phyloP scores from a whole-genome alignment of 176 grass and related monocot species.

The Paspalum notatum region DNA sequence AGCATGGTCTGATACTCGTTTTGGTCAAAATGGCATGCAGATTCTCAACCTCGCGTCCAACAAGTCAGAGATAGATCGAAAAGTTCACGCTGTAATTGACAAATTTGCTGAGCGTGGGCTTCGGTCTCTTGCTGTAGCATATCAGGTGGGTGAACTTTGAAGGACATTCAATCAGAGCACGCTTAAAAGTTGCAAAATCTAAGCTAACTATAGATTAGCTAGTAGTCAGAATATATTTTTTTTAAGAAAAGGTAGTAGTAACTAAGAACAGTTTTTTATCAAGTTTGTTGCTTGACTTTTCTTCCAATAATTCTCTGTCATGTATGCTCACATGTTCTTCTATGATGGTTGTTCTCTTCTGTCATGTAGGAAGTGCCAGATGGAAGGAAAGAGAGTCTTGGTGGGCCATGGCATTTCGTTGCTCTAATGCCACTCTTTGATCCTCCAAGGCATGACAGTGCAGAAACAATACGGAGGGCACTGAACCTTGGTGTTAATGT shows the following conservation, averaged over 20 bases:
- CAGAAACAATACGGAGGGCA: slow-evolving; percentile 19
- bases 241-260: too few relatives aligned
- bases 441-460: slow-evolving; percentile 19
- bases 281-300: background rate
- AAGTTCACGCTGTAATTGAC: slow-evolving; percentile 28
- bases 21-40: slow-evolving; percentile 4
- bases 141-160: slow-evolving; percentile 25
- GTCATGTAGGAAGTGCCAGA: slow-evolving; percentile 13
- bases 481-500: slow-evolving; percentile 28
- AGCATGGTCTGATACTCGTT: background rate
- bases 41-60: slow-evolving; percentile 8
- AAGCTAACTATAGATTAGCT: background rate
- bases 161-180: background rate
- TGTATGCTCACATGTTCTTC: background rate
- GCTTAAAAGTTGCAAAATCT: background rate
- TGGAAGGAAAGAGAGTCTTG: slow-evolving; percentile 23
- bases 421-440: slow-evolving; percentile 29
- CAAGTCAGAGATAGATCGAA: slow-evolving; percentile 7
- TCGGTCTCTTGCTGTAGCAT: slow-evolving; percentile 23
- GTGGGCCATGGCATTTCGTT: slow-evolving; percentile 17
- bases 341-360: background rate
- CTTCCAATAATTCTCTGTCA: background rate
- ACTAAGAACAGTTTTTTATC: background rate
- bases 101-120: slow-evolving; percentile 25
- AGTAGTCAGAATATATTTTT: background rate